Percentiles rank a stretch among this genome's conserved stretches.
phyloP scores from a whole-genome alignment of 257 asterid genomes.

The Haberlea rhodopensis region DNA sequence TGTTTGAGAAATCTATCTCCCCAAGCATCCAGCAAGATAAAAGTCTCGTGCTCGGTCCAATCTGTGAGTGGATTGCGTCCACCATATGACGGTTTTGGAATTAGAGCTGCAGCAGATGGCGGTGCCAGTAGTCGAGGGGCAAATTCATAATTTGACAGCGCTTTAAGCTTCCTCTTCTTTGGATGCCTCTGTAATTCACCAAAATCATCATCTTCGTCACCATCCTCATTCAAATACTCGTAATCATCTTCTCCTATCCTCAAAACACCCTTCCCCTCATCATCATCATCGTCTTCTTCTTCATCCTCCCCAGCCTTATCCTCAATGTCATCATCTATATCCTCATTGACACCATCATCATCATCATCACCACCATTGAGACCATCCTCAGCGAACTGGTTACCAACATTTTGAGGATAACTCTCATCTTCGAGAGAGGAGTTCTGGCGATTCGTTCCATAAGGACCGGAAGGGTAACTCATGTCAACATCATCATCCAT shows the following conservation, averaged over 20 bases:
- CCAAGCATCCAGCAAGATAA: conserved; percentile 49
- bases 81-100: conserved; percentile 34
- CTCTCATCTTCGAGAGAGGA: conserved; percentile 28
- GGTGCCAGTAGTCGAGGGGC: conserved; percentile 78
- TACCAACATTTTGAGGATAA: conserved; percentile 25
- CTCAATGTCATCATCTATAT: conserved; percentile 31
- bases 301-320: conserved; percentile 38
- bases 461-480: conserved; percentile 20
- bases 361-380: conserved; percentile 22
- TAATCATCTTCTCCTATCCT: conserved; percentile 34
- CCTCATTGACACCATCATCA: conserved; percentile 22
- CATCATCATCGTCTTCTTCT: conserved; percentile 50
- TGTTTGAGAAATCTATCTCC: conserved; percentile 50
- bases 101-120: conserved; percentile 15
- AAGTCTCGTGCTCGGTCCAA: conserved; percentile 55
- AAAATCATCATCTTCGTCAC: conserved; percentile 42
- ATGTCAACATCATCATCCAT: conserved; percentile 30
- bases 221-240: conserved; percentile 41
- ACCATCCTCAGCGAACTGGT: conserved; percentile 24
- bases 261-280: conserved; percentile 53
- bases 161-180: conserved; percentile 57
- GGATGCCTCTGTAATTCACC: conserved; percentile 51
- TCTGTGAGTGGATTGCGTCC: conserved; percentile 50
- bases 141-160: conserved; percentile 69
- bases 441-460: conserved; percentile 39